Evolutionary conservation across 2,329 filamentous ascomycete genomes (phyloP).

Genomic region (Aspergillus flavus): DNA sequence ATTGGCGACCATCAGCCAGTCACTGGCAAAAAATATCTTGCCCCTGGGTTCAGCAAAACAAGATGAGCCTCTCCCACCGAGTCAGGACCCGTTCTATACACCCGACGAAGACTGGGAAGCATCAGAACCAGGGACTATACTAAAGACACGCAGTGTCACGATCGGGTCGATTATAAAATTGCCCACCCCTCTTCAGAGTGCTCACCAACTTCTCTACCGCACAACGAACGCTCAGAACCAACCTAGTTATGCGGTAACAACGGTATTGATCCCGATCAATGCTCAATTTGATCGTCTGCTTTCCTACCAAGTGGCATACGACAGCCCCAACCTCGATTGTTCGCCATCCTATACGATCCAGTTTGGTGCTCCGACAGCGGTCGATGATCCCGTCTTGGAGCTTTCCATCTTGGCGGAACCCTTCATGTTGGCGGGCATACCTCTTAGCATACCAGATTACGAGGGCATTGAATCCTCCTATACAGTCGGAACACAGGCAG

Average conservation of each 20-base stretch:
- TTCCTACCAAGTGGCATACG: conserved; percentile 43
- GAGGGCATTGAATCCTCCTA: conserved; percentile 44
- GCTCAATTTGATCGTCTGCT: conserved; percentile 31
- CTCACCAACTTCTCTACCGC: conserved; percentile 36
- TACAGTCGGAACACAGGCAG: conserved; percentile 38
- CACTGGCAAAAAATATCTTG: neutral
- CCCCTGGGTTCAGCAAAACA: neutral
- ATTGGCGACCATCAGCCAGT: neutral
- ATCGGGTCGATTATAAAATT: neutral
- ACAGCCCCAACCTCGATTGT: conserved; percentile 43
- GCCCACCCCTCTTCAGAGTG: neutral
- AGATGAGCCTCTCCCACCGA: neutral
- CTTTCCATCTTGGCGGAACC: neutral
- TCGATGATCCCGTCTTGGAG: neutral
- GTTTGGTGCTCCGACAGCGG: conserved; percentile 25
- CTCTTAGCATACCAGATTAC: conserved; percentile 46
- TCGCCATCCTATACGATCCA: conserved; percentile 42
- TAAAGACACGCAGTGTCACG: neutral
- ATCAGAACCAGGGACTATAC: neutral
- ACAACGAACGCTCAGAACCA: conserved; percentile 34
- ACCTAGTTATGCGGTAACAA: conserved; percentile 36
- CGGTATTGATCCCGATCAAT: conserved; percentile 33
- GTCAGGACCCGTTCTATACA: conserved; percentile 7
- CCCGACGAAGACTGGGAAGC: neutral
- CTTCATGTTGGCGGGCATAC: conserved; percentile 21